Percentiles rank a stretch among this genome's conserved stretches.
phyloP scores from a whole-genome alignment of 2,329 filamentous ascomycete genomes.

The Sporothrix pseudoabietina region DNA sequence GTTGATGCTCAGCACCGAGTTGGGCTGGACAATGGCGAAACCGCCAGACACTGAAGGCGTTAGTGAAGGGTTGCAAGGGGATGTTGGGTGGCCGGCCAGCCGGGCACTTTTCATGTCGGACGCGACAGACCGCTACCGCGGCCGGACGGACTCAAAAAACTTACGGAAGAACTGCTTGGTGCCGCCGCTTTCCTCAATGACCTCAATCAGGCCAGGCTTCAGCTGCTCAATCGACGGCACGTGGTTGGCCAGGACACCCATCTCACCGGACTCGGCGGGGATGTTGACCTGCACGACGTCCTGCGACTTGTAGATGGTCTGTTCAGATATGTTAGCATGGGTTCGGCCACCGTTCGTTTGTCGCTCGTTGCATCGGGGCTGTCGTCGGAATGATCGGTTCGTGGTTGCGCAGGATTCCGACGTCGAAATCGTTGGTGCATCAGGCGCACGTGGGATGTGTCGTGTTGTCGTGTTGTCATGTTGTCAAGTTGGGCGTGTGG shows the following conservation, averaged over 20 bases:
- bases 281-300: conserved; percentile 95
- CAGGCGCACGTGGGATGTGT: background rate
- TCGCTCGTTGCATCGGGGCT: background rate
- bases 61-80: background rate
- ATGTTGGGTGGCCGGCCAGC: background rate
- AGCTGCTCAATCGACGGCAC: conserved; percentile 98
- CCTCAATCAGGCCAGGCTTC: conserved; percentile 92
- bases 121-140: background rate
- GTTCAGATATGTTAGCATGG: background rate
- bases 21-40: conserved; percentile 94
- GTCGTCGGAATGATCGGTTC: background rate
- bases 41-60: conserved; percentile 77
- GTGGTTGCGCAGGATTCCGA: background rate
- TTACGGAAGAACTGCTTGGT: conserved; percentile 98
- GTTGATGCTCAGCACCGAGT: conserved; percentile 96
- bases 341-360: background rate
- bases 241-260: conserved; percentile 99
- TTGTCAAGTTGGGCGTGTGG: background rate
- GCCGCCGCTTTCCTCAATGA: conserved; percentile 87
- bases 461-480: background rate
- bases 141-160: conserved; percentile 45
- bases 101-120: background rate
- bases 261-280: conserved; percentile 95
- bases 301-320: conserved; percentile 68
- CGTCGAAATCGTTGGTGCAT: background rate